These are phyloP conservation scores for Aspergillus wentii DNA, from an alignment of 495 filamentous ascomycete genomes.

Conservation along the genomic window DNA sequence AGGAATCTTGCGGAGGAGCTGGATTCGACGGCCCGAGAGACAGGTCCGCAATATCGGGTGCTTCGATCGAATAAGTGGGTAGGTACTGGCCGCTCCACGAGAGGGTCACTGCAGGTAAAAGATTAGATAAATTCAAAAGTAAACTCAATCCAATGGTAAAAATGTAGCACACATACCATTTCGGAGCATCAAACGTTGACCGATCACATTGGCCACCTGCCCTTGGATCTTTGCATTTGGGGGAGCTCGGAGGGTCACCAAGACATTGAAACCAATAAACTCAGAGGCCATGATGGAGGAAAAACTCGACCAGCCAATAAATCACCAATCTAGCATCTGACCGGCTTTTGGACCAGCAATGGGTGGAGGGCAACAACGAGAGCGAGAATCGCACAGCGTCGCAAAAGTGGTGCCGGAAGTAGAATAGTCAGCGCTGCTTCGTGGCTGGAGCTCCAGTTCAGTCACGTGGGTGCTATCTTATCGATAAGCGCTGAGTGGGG, in stretches of 20 bases:
- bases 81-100: slow-evolving; percentile 44
- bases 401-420: slow-evolving; percentile 1
- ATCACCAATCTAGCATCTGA: slow-evolving; percentile 6
- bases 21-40: slow-evolving; percentile 40
- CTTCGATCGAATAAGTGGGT: slow-evolving; percentile 48
- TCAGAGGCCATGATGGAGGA: slow-evolving; percentile 52
- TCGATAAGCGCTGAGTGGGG: slow-evolving; percentile 14
- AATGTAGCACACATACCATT: slow-evolving; percentile 58
- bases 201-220: slow-evolving; percentile 66
- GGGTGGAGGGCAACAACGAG: background rate
- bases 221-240: slow-evolving; percentile 64
- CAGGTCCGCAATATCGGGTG: slow-evolving; percentile 51
- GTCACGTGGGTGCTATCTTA: slow-evolving; percentile 12
- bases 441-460: slow-evolving; percentile 4
- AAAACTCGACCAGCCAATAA: background rate
- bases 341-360: background rate
- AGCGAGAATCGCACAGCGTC: background rate
- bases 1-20: slow-evolving; percentile 19
- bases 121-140: slow-evolving; percentile 3
- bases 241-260: slow-evolving; percentile 67
- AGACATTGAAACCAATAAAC: slow-evolving; percentile 76
- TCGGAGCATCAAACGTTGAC: slow-evolving; percentile 66
- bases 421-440: too few species aligned
- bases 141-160: background rate
- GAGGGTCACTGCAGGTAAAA: slow-evolving; percentile 34